phyloP scores from a whole-genome alignment of 2,329 filamentous ascomycete genomes.

The Corinectria fuckeliana region DNA sequence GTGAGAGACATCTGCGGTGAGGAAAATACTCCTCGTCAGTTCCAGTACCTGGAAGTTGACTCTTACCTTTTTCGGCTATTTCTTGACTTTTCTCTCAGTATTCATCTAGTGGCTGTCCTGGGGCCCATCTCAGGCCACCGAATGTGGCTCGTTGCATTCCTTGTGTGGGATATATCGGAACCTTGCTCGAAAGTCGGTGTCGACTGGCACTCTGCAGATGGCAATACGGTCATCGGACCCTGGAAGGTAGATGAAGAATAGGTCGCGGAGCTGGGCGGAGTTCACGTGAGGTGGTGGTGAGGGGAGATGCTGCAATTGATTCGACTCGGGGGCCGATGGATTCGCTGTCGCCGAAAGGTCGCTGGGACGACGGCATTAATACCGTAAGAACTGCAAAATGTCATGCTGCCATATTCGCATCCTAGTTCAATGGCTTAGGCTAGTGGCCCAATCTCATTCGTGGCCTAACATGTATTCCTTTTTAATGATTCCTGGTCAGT shows the following conservation, averaged over 20 bases:
- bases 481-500: constrained; percentile 19
- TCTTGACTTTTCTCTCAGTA: not conserved
- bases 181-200: constrained; percentile 34
- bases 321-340: not conserved
- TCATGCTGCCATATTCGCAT: not conserved
- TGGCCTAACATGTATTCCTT: constrained; percentile 26
- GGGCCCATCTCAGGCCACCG: constrained; percentile 11
- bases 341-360: not conserved
- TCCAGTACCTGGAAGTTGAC: constrained; percentile 14
- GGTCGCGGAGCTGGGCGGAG: constrained; percentile 7
- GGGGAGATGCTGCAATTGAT: not conserved
- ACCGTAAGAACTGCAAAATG: constrained; percentile 3
- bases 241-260: constrained; percentile 10
- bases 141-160: constrained; percentile 13
- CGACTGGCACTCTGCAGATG: constrained; percentile 21
- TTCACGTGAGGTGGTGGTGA: constrained; percentile 7
- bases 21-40: constrained; percentile 28
- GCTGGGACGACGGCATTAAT: constrained; percentile 15
- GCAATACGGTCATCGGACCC: constrained; percentile 12
- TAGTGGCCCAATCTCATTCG: constrained; percentile 19
- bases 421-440: not conserved
- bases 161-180: constrained; percentile 11
- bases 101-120: not conserved
- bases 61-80: constrained; percentile 26
- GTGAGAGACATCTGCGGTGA: constrained; percentile 13